phyloP scores from a whole-genome alignment of 106 monocot species.

The Apostasia ramifera region DNA sequence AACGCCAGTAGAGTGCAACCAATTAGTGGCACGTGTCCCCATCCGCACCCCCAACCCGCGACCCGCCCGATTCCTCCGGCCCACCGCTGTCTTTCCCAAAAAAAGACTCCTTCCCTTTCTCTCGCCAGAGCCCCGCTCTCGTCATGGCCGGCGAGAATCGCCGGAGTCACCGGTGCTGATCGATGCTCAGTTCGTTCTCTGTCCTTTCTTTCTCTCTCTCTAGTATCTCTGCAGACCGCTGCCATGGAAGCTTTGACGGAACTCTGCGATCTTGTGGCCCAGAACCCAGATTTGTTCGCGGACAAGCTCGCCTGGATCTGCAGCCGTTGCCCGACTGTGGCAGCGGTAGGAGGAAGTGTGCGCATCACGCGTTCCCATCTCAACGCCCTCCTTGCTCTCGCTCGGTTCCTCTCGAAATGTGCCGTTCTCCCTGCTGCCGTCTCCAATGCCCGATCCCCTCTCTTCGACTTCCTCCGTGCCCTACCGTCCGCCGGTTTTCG shows the following conservation, averaged over 20 bases:
- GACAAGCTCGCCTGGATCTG: conserved; percentile 94
- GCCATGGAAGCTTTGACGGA: conserved; percentile 80
- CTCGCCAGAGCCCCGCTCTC: no score
- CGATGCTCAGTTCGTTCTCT: no score
- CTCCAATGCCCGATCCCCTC: conserved; percentile 32
- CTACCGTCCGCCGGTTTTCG: conserved; percentile 31
- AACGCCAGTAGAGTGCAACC: no score
- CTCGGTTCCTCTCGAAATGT: conserved; percentile 61
- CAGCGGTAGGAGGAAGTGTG: conserved; percentile 11
- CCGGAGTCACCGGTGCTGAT: no score
- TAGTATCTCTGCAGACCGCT: neutral
- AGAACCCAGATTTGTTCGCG: conserved; percentile 61
- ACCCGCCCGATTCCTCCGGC: no score
- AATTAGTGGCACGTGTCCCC: no score
- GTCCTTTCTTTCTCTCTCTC: no score
- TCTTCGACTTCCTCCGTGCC: conserved; percentile 54
- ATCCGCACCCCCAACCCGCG: no score
- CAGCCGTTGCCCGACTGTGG: conserved; percentile 58
- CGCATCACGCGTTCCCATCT: conserved; percentile 58
- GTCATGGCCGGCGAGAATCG: no score
- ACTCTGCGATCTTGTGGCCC: conserved; percentile 84
- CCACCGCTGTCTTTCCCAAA: no score
- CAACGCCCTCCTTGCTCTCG: conserved; percentile 60
- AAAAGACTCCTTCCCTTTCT: no score
- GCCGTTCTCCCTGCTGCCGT: conserved; percentile 15